phyloP scores from a whole-genome alignment of 2,329 filamentous ascomycete species.

The Xylariales sp. region DNA sequence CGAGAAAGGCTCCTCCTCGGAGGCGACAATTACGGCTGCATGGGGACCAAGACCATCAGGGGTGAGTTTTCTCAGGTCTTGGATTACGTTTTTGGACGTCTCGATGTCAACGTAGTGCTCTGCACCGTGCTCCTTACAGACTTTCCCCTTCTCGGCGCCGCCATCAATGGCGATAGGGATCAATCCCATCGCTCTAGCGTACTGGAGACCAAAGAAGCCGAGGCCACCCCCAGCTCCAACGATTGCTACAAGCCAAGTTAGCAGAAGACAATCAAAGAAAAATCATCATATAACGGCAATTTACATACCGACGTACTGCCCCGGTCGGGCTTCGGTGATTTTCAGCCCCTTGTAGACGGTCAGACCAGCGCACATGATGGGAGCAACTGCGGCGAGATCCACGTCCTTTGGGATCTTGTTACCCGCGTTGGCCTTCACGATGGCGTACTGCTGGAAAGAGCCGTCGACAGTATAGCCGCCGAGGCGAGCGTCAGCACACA shows the following conservation, averaged over 20 bases:
- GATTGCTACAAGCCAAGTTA: no score
- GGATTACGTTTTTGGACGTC: slow-evolving; percentile 70
- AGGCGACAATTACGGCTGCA: slow-evolving; percentile 81
- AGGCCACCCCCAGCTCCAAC: slow-evolving; percentile 84
- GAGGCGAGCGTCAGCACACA: slow-evolving; percentile 70
- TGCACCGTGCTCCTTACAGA: slow-evolving; percentile 68
- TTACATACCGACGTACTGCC: slow-evolving; percentile 72
- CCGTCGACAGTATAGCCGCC: slow-evolving; percentile 93
- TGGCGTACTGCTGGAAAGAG: slow-evolving; percentile 86
- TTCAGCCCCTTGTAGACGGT: slow-evolving; percentile 94
- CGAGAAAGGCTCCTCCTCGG: slow-evolving; percentile 89
- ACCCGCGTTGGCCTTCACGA: slow-evolving; percentile 82
- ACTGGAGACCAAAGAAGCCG: slow-evolving; percentile 73
- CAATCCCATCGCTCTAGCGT: slow-evolving; percentile 87
- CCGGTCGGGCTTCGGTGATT: slow-evolving; percentile 70
- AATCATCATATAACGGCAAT: no score
- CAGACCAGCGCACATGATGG: slow-evolving; percentile 79
- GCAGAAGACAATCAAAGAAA: no score
- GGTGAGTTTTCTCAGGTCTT: slow-evolving; percentile 78
- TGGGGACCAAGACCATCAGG: slow-evolving; percentile 79
- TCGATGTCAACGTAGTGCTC: slow-evolving; percentile 75
- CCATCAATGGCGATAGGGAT: slow-evolving; percentile 77
- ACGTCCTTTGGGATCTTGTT: slow-evolving; percentile 78
- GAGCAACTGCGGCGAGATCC: slow-evolving; percentile 71
- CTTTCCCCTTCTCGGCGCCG: slow-evolving; percentile 73